A percentile compares a stretch with the other conserved stretches of the same genome.
Conservation (phyloP, 495 filamentous ascomycete species). For the Saxophila tyrrhenica region DNA sequence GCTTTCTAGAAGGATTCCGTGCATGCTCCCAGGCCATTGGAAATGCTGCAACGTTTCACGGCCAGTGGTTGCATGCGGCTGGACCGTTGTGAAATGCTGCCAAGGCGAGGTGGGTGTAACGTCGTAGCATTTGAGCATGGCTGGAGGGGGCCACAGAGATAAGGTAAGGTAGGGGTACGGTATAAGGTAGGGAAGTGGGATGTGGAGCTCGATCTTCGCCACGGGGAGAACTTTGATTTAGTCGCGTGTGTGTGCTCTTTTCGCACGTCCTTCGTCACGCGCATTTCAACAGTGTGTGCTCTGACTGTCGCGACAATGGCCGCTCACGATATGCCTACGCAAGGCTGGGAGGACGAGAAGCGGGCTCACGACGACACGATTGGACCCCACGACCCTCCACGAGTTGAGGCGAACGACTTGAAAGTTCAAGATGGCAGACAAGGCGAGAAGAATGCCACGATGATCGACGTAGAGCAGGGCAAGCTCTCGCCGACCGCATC, state of each 20-base stretch:
- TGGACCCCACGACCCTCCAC: not conserved
- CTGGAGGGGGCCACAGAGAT: not conserved
- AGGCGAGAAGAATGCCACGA: not conserved
- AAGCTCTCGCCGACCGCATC: not conserved
- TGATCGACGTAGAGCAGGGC: not conserved
- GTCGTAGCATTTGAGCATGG: not conserved
- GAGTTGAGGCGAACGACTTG: not conserved
- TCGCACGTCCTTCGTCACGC: not conserved
- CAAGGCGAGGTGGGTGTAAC: not conserved
- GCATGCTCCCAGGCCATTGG: not conserved
- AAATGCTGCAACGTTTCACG: too few relatives aligned
- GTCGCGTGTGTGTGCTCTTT: not conserved
- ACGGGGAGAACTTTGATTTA: not conserved
- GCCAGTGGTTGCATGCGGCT: too few relatives aligned
- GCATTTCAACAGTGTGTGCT: not conserved
- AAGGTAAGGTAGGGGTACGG: too few relatives aligned
- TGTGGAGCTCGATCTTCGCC: not conserved
- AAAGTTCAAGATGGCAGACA: not conserved
- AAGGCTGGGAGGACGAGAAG: not conserved
- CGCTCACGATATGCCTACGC: not conserved
- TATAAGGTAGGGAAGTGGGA: not conserved
- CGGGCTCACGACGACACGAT: not conserved
- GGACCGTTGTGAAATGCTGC: not conserved
- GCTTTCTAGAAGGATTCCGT: not conserved
- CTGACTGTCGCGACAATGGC: not conserved